Evolutionary conservation across 495 filamentous ascomycete species (phyloP), one percentile per base, ranked within the genome.

Genomic region (Halenospora varia): DNA sequence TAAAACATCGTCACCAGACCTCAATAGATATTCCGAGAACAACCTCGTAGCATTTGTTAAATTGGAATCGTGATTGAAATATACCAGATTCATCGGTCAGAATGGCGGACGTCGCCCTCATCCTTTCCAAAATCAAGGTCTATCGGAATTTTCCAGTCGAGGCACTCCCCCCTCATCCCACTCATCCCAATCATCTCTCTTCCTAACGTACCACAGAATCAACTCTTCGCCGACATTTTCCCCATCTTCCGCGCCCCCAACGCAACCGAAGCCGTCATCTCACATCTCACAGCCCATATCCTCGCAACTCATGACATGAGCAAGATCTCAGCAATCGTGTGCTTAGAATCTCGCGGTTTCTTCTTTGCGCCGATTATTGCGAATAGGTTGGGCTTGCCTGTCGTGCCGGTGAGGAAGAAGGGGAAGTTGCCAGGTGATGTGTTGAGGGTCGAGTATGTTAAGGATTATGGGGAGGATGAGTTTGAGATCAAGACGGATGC

Each of bases 401-500:
- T 50, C 10, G 22, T 62, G 2, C 60, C 60, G 3, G 50, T 62
- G 13, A 53, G 60, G 9, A 62, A 62, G 25, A 51, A 10, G 35
- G 60, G 54, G 1, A 62, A 62, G 19, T 18, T 62, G 3, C 60
- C 60, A 0, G 60, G 60, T 3, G 54, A 62, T 0, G 19, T 25
- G 11, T 20, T 62, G 19, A 26, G 48, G 10, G 22, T 53, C 1
- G 11, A 19, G 2, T 62, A 53, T 40, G 13, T 48, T 11, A 62
- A 62, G 23, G 54, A 62, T 18, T 62, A 62, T 20, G 54, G 60
- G 3, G 42, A 49, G 2, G 60, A 62, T 23, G 18, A n/a, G 1
- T 62, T 62, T 54, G 60, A 57, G 17, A 57, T 62, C 54, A 62
- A 62, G 35, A 57, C 54, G 11, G 60, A 62, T 52, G 60, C 60